These are phyloP conservation scores for Cephalotrichum gorgonifer DNA, from an alignment of 2,329 filamentous ascomycete species.

Conservation along the genomic window DNA sequence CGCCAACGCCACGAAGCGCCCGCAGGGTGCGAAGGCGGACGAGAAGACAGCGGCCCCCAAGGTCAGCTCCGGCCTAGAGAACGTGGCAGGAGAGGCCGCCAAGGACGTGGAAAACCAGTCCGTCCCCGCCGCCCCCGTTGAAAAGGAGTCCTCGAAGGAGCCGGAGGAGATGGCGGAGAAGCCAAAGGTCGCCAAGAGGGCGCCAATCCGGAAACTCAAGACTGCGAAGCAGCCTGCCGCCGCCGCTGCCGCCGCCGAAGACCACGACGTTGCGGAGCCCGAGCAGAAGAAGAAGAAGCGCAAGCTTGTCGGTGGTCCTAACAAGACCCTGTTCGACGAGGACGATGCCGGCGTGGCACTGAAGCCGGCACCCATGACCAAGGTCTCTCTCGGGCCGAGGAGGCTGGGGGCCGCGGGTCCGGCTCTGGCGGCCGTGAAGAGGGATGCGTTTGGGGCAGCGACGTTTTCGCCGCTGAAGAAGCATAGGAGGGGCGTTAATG, in stretches of 20 bases:
- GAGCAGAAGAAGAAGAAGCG: constrained; percentile 58
- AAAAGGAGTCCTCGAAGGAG: constrained; percentile 20
- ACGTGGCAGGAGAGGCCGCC: constrained; percentile 26
- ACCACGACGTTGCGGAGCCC: constrained; percentile 15
- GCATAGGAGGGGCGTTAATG: constrained; percentile 51
- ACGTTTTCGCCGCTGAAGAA: constrained; percentile 64
- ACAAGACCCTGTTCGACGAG: constrained; percentile 61
- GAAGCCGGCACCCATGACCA: constrained; percentile 8
- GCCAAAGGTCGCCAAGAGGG: neutral
- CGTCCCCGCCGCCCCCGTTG: constrained; percentile 2
- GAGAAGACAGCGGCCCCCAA: constrained; percentile 7
- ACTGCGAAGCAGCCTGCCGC: neutral
- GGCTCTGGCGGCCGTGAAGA: neutral
- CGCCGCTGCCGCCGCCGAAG: neutral
- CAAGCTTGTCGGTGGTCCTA: constrained; percentile 54
- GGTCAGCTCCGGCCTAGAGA: constrained; percentile 17
- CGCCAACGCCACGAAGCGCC: neutral
- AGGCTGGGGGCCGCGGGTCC: constrained; percentile 16
- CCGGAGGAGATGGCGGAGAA: constrained; percentile 8
- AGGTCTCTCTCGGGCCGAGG: constrained; percentile 5
- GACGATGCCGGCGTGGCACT: constrained; percentile 39
- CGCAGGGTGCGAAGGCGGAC: constrained; percentile 3
- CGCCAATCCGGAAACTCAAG: neutral
- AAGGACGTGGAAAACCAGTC: constrained; percentile 20
- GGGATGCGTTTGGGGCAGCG: constrained; percentile 5